Percentiles rank a stretch among this genome's conserved stretches.
phyloP scores from a whole-genome alignment of 2,329 filamentous ascomycete species.

The Diaporthe nobilis region DNA sequence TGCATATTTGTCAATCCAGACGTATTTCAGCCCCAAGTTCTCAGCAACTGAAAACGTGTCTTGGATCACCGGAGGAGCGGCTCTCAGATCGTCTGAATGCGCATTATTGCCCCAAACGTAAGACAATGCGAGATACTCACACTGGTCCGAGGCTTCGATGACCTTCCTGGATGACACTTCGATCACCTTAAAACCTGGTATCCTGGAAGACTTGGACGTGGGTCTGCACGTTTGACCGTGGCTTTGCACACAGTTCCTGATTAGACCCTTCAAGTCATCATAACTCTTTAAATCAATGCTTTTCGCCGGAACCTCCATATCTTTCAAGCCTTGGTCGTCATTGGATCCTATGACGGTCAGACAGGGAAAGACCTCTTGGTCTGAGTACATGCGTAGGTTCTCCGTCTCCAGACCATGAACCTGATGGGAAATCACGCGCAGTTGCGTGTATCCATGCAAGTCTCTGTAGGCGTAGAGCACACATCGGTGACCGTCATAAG shows the following conservation, averaged over 20 bases:
- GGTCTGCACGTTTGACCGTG: not conserved
- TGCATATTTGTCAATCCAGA: conserved; percentile 5
- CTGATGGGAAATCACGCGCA: not conserved
- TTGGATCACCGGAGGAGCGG: not conserved
- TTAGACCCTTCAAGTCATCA: not conserved
- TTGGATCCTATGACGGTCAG: conserved; percentile 5
- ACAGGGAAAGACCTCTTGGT: not conserved
- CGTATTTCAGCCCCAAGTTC: not conserved
- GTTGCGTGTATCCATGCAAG: not conserved
- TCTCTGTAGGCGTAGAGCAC: not conserved
- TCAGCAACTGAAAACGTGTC: not conserved
- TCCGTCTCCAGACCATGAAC: not conserved
- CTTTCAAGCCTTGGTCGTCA: not conserved
- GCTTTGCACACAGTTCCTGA: not conserved
- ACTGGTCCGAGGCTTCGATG: not conserved
- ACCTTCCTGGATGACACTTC: not conserved
- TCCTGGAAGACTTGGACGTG: not conserved
- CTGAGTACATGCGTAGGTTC: not conserved
- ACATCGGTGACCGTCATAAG: not conserved
- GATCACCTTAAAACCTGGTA: not conserved
- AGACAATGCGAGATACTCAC: not conserved
- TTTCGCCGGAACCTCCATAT: not conserved
- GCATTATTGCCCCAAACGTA: not conserved
- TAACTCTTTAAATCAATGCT: not conserved
- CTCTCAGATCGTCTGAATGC: not conserved